Evolutionary conservation across 257 asterid genomes (phyloP), one percentile per base, ranked within the genome.

Genomic region (Primulina huaijiensis): DNA sequence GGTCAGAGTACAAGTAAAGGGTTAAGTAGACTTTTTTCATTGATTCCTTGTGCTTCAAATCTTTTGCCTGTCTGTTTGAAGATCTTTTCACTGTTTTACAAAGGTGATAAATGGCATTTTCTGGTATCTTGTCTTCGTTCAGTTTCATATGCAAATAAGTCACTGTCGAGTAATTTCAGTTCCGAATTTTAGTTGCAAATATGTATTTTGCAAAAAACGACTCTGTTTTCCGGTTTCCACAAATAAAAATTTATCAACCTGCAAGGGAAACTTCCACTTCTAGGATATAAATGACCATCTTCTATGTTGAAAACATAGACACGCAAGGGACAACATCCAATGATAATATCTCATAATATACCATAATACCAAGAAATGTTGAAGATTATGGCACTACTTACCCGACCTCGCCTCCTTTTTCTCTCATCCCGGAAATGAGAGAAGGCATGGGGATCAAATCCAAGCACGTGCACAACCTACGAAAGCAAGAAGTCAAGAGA

Each of bases 361-460:
- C 29, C 29, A 27, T 57, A 16, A 69, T 16, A 21, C 25, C 16
- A 11, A 27, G 59, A 68, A 56, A 19, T 10, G 19, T 21, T 38
- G 62, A 60, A 50, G 40, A 52, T 17, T 56, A 68, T 21, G n/a
- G 52, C 67, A 76, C 34, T 8, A 75, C 71, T 74, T 81, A 92
- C 98, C 91, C 76, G 87, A 67, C 58, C 76, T 61, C 96, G 95
- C 82, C 98, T 86, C 76, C 91, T 82, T 81, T 92, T 92, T 73
- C 95, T 88, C 81, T 92, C 97, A 81, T 92, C 96, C 60, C 97
- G 93, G 77, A 92, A 92, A 82, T 92, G 97, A 63, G 96, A 88
- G 67, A 92, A 92, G 72, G 97, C 97, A 78, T 92, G 97, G 31
- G 97, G 97, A 82, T 92, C 97, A 79, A 92, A 92, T 71, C 97